A percentile compares a stretch with the other conserved stretches of the same genome.
phyloP scores from a whole-genome alignment of 805 yeast species.

The Metschnikowia hibisci region DNA sequence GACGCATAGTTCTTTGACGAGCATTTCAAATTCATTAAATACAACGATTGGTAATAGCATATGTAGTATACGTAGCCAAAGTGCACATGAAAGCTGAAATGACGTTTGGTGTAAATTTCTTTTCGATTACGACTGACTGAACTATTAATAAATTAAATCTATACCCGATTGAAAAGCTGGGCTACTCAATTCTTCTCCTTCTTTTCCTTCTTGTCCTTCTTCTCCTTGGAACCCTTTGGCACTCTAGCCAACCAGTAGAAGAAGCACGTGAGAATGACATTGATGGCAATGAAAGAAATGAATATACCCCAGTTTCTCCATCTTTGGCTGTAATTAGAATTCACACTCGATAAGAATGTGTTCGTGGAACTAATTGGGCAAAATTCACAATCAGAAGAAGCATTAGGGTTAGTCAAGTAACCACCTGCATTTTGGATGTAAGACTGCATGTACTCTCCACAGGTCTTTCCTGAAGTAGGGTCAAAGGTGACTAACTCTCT shows the following conservation, averaged over 20 bases:
- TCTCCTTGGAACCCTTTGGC: slow-evolving; percentile 54
- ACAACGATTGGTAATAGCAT: too few species aligned
- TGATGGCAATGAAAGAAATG: slow-evolving; percentile 43
- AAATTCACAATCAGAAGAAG: slow-evolving; percentile 54
- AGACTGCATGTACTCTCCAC: slow-evolving; percentile 49
- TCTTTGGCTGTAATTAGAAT: slow-evolving; percentile 46
- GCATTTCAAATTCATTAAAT: background rate
- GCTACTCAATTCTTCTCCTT: background rate
- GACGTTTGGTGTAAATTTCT: too few species aligned
- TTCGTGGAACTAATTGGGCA: slow-evolving; percentile 60
- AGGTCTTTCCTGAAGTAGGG: slow-evolving; percentile 57
- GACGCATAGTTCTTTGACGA: slow-evolving; percentile 7
- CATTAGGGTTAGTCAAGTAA: slow-evolving; percentile 51
- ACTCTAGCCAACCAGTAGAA: slow-evolving; percentile 68
- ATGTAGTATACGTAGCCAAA: too few species aligned
- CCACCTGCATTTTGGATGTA: slow-evolving; percentile 49
- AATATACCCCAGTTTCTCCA: slow-evolving; percentile 67
- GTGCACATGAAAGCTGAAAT: too few species aligned
- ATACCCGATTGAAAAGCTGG: too few species aligned
- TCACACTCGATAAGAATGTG: slow-evolving; percentile 47
- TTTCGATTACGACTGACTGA: background rate
- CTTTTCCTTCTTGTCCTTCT: slow-evolving; percentile 18
- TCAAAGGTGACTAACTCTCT: slow-evolving; percentile 26
- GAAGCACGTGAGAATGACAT: slow-evolving; percentile 28
- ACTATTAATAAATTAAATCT: background rate